Evolutionary conservation across 2,329 filamentous ascomycete species (phyloP).

Genomic region (Cladobotryum mycophilum): DNA sequence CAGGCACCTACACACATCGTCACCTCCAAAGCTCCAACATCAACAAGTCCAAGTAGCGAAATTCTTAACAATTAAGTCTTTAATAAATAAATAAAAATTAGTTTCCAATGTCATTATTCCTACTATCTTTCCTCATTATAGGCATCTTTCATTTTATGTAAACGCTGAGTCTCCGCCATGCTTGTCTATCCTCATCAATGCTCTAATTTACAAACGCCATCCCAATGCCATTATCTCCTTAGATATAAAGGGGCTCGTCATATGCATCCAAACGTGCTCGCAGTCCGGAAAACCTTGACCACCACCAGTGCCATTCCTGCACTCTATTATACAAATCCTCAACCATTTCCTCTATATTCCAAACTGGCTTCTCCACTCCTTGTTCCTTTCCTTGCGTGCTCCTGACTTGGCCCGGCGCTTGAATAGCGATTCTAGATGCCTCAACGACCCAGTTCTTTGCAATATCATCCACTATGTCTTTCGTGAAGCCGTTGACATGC

Average conservation of each 20-base stretch:
- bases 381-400: conserved; percentile 24
- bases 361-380: conserved; percentile 27
- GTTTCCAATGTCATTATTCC: no score
- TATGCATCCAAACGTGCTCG: not conserved
- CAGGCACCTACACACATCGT: not conserved
- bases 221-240: not conserved
- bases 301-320: conserved; percentile 30
- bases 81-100: no score
- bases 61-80: no score
- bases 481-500: conserved; percentile 34
- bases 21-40: not conserved
- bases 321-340: conserved; percentile 25
- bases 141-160: no score
- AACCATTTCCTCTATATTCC: conserved; percentile 25
- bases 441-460: conserved; percentile 37
- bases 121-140: no score
- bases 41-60: no score
- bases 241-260: not conserved
- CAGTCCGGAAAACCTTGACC: conserved; percentile 15
- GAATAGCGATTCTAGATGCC: conserved; percentile 30
- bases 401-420: conserved; percentile 28
- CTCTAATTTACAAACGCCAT: not conserved
- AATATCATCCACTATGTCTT: conserved; percentile 40
- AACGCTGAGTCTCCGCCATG: not conserved
- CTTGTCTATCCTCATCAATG: not conserved